phyloP scores from a whole-genome alignment of 1,284 basidiomycete genomes.

The Tylopilus orsonianus region DNA sequence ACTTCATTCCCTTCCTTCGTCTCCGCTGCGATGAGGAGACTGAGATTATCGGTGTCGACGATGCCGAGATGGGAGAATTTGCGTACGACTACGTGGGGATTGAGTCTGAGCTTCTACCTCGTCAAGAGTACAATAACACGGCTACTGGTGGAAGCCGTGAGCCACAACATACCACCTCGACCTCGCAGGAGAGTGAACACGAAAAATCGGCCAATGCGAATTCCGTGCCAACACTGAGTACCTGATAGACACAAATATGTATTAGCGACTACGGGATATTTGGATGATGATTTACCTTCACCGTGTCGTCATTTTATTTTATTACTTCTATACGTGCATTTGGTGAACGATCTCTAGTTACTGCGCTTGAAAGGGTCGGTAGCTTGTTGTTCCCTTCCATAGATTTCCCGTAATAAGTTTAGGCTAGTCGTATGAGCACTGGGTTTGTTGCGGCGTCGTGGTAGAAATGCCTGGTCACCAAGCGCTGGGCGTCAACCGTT shows the following conservation, averaged over 20 bases:
- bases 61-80: conserved; percentile 92
- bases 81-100: conserved; percentile 88
- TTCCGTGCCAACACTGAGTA: conserved; percentile 8
- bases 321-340: no score
- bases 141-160: conserved; percentile 25
- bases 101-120: conserved; percentile 52
- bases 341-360: neutral
- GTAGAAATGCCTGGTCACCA: neutral
- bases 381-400: neutral
- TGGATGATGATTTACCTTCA: neutral
- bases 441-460: neutral
- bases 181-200: conserved; percentile 29
- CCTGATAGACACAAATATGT: neutral
- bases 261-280: neutral
- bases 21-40: conserved; percentile 80
- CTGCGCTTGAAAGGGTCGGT: neutral
- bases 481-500: no score
- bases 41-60: conserved; percentile 93
- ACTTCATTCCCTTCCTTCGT: conserved; percentile 85
- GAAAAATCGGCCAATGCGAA: conserved; percentile 21
- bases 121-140: conserved; percentile 18
- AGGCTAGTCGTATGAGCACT: neutral
- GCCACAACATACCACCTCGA: conserved; percentile 23
- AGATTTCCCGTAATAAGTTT: neutral
- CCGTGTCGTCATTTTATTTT: neutral